phyloP scores from a whole-genome alignment of 1,284 basidiomycete genomes.

The Sparassis latifolia region DNA sequence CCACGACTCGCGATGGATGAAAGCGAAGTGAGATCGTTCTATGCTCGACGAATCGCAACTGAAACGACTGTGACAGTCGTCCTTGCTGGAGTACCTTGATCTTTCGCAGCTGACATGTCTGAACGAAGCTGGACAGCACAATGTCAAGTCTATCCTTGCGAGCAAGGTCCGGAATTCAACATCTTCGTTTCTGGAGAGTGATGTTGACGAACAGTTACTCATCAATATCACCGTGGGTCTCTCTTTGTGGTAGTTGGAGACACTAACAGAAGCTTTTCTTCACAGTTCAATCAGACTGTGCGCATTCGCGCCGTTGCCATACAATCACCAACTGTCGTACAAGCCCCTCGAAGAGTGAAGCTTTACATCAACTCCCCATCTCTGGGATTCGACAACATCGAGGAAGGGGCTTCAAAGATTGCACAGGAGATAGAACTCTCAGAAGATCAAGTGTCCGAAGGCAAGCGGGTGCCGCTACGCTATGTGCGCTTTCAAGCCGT shows the following conservation, averaged over 20 bases:
- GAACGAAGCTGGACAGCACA: slow-evolving; percentile 62
- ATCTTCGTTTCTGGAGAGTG: slow-evolving; percentile 59
- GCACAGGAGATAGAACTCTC: slow-evolving; percentile 51
- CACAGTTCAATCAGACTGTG: slow-evolving; percentile 75
- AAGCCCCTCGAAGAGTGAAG: slow-evolving; percentile 64
- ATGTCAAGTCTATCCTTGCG: slow-evolving; percentile 53
- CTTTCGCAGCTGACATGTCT: slow-evolving; percentile 63
- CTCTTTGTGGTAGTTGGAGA: not conserved
- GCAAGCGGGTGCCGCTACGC: slow-evolving; percentile 54
- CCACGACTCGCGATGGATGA: slow-evolving; percentile 6
- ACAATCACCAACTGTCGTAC: slow-evolving; percentile 38
- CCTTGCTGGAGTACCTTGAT: slow-evolving; percentile 58
- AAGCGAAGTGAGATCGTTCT: slow-evolving; percentile 6
- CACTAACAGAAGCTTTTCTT: not conserved
- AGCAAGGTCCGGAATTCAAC: slow-evolving; percentile 40
- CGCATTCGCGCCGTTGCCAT: slow-evolving; percentile 68
- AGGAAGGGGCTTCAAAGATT: slow-evolving; percentile 42
- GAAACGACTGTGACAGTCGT: slow-evolving; percentile 30
- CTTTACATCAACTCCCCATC: slow-evolving; percentile 61
- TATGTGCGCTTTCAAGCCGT: slow-evolving; percentile 80
- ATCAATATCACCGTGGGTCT: slow-evolving; percentile 58
- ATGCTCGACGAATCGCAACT: no score
- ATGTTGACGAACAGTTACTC: slow-evolving; percentile 76
- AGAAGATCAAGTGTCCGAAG: slow-evolving; percentile 46
- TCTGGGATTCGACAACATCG: slow-evolving; percentile 65